Base-by-base conservation (phyloP, 108 stramenopile genomes). In the Skeletonema potamos region DNA sequence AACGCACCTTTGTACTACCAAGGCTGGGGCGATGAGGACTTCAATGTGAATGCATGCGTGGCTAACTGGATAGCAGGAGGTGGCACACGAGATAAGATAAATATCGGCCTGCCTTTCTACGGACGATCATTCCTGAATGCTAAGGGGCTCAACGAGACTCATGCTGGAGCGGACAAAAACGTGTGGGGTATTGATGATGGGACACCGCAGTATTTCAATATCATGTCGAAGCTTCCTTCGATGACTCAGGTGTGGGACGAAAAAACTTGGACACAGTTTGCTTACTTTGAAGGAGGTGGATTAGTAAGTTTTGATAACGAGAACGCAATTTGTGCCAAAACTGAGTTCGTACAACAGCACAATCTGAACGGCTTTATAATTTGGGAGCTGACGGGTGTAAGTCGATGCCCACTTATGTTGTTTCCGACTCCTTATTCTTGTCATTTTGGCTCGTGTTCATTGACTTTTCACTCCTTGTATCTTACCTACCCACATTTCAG, bases 121-220 rank as follows among this genome's bases (percentile, higher is more conserved):
- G 82, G 78, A 7, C 54, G 82, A 28, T 64, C 74, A 3, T 79
- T 80, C 54, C 68, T 33, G 9, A 27, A 13, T 29, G 82, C 79
- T 3, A 80, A 73, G 0, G 82, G 79, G 3, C 17, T 83, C 9
- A 64, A 80, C 39, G 54, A 83, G 62, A 33, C 61, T 4, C 79
- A 83, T 56, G 29, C 22, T 37, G 82, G 82, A 9, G 51, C 63
- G 1, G 78, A 83, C 22, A 56, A 51, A 13, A 20, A 46, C 6
- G 18, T 29, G 43, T 83, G 73, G 73, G 68, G 59, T 24, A 29
- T 64, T 4, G 78, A 83, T 29, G 82, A 80, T 12, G 79, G 80
- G 22, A 74, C 73, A 27, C 82, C 82, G 27, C 78, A 80, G 37
- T 83, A 72, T 28, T 80, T 70, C 63, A 83, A 83, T 33, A 83